Conservation (phyloP, 2,329 filamentous ascomycete species). For the Apiospora aurea region DNA sequence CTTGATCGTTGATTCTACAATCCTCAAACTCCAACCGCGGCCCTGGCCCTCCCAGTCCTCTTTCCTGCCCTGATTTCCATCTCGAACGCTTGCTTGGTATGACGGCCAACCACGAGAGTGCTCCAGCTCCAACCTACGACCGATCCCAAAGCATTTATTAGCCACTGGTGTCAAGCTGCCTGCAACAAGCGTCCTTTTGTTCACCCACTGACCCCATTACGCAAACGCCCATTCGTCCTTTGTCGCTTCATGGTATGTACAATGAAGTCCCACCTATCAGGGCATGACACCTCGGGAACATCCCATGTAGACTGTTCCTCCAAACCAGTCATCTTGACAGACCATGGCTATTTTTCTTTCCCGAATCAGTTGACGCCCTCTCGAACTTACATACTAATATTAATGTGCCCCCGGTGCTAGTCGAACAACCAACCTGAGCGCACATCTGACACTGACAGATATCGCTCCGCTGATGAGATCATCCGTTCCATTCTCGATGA, state of each 20-base stretch:
- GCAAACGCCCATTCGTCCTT: conserved; percentile 21
- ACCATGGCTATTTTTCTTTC: not conserved
- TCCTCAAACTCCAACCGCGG: conserved; percentile 8
- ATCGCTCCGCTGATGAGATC: conserved; percentile 41
- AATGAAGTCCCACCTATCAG: conserved; percentile 13
- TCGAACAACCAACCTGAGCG: conserved; percentile 40
- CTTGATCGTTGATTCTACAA: conserved; percentile 4
- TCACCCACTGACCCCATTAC: conserved; percentile 12
- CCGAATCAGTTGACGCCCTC: conserved; percentile 25
- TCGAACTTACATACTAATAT: conserved; percentile 11
- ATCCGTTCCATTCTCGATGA: conserved; percentile 50
- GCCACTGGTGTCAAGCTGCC: conserved; percentile 5
- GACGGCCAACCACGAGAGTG: not conserved
- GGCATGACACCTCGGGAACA: conserved; percentile 17
- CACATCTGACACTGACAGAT: conserved; percentile 36
- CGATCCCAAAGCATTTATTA: not conserved
- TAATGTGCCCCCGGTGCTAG: conserved; percentile 33
- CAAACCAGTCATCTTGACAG: not conserved
- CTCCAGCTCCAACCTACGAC: not conserved
- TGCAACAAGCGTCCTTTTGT: conserved; percentile 4
- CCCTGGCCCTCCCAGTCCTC: not conserved
- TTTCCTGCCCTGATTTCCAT: not conserved
- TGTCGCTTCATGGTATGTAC: conserved; percentile 25
- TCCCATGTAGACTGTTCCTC: conserved; percentile 7
- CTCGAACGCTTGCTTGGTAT: not conserved